A percentile compares a stretch with the other conserved stretches of the same genome.
phyloP scores from a whole-genome alignment of 139 green algal genomes.

The Coccomyxa sp. region DNA sequence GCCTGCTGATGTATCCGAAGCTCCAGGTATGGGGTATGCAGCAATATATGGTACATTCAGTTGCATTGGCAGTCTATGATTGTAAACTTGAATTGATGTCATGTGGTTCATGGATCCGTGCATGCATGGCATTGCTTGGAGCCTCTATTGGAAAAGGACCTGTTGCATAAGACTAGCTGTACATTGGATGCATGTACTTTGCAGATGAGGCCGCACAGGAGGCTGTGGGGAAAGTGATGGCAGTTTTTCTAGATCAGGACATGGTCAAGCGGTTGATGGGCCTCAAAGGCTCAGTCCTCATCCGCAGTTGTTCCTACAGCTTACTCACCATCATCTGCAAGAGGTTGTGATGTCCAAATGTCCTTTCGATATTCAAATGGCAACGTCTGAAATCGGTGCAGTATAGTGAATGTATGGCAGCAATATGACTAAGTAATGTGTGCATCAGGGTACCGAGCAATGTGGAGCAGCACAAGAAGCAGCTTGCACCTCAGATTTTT shows the following conservation, averaged over 20 bases:
- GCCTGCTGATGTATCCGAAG: neutral
- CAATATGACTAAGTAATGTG: neutral
- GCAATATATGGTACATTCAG: neutral
- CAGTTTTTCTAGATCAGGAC: neutral
- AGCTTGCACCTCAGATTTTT: neutral
- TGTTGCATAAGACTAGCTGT: neutral
- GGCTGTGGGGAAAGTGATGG: neutral
- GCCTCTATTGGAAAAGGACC: neutral
- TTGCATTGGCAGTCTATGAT: neutral
- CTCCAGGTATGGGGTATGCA: neutral
- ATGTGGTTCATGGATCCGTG: neutral
- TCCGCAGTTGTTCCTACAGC: neutral
- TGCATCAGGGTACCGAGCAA: neutral
- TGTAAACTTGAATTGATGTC: too few species aligned
- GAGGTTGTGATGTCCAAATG: neutral
- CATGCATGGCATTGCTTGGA: neutral
- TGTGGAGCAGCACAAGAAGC: neutral
- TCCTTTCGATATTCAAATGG: neutral
- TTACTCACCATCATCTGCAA: neutral
- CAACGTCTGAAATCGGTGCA: neutral
- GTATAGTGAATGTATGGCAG: neutral
- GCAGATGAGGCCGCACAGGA: neutral
- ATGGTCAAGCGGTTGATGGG: neutral
- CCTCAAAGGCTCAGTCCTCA: neutral
- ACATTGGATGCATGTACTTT: neutral